These are phyloP conservation scores for Xylaria sp. DNA, from an alignment of 2,329 filamentous ascomycete genomes.

Conservation along the genomic window DNA sequence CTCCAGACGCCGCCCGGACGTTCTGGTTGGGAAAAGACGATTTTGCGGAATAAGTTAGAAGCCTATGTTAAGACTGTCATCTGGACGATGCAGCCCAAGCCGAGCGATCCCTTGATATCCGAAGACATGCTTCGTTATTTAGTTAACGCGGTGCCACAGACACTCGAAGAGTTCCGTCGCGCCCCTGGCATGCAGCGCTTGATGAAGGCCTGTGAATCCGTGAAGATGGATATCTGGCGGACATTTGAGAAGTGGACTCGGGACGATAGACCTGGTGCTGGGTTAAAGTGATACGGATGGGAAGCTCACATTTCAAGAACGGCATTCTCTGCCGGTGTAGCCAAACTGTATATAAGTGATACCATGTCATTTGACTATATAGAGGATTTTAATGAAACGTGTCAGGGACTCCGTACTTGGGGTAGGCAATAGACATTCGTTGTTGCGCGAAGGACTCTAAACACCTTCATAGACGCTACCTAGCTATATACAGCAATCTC, in stretches of 20 bases:
- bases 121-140: constrained; percentile 21
- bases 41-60: constrained; percentile 29
- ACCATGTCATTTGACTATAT: background rate
- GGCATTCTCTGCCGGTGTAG: too few relatives aligned
- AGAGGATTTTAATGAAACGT: background rate
- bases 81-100: constrained; percentile 23
- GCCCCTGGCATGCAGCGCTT: constrained; percentile 18
- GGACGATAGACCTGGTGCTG: background rate
- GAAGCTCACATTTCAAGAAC: background rate
- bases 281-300: background rate
- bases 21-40: background rate
- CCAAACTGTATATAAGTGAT: background rate
- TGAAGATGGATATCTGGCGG: constrained; percentile 30
- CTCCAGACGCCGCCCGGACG: background rate
- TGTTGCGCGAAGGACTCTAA: too few relatives aligned
- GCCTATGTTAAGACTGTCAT: constrained; percentile 31
- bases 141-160: constrained; percentile 19
- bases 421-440: too few relatives aligned
- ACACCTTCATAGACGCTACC: too few relatives aligned
- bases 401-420: too few relatives aligned
- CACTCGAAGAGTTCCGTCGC: constrained; percentile 24
- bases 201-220: constrained; percentile 15
- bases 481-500: too few relatives aligned
- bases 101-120: constrained; percentile 19
- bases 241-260: constrained; percentile 29